A percentile compares a stretch with the other conserved stretches of the same genome.
Evolutionary conservation across 306 rosid species (phyloP).

Genomic region (Astragalus membranaceus): DNA sequence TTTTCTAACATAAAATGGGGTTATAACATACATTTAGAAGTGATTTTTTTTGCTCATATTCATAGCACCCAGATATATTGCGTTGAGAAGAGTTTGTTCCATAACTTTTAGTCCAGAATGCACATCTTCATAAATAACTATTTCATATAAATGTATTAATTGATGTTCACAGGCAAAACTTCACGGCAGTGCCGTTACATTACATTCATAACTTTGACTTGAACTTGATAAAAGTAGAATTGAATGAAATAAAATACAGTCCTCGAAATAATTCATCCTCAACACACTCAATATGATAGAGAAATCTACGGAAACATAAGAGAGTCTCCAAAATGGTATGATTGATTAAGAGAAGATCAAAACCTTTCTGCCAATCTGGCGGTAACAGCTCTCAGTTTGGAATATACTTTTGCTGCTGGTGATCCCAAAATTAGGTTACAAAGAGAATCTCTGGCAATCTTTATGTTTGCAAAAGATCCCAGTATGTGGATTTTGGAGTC

Average conservation of each 20-base stretch:
- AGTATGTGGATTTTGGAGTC: slow-evolving; percentile 81
- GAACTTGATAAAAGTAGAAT: neutral
- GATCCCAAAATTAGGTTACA: slow-evolving; percentile 84
- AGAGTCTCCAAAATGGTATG: neutral
- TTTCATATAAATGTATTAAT: neutral
- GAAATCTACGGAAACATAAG: neutral
- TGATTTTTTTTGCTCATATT: no score
- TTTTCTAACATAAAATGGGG: no score
- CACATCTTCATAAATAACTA: no score
- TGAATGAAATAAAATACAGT: neutral
- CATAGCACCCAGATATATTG: no score
- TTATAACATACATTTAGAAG: no score
- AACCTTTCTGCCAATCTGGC: slow-evolving; percentile 80
- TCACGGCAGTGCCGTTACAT: neutral
- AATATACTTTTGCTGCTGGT: slow-evolving; percentile 81
- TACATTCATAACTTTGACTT: neutral
- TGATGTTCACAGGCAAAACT: slow-evolving; percentile 13
- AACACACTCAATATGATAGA: neutral
- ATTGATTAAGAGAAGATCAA: slow-evolving; percentile 25
- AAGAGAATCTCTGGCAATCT: slow-evolving; percentile 76
- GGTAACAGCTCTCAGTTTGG: slow-evolving; percentile 70
- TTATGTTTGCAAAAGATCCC: slow-evolving; percentile 78
- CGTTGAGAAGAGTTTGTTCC: no score
- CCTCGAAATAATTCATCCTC: slow-evolving; percentile 3
- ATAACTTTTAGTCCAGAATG: no score